A percentile compares a stretch with the other conserved stretches of the same genome.
Evolutionary conservation across 1,139 yeast species (phyloP).

Genomic region (Diutina sp.): DNA sequence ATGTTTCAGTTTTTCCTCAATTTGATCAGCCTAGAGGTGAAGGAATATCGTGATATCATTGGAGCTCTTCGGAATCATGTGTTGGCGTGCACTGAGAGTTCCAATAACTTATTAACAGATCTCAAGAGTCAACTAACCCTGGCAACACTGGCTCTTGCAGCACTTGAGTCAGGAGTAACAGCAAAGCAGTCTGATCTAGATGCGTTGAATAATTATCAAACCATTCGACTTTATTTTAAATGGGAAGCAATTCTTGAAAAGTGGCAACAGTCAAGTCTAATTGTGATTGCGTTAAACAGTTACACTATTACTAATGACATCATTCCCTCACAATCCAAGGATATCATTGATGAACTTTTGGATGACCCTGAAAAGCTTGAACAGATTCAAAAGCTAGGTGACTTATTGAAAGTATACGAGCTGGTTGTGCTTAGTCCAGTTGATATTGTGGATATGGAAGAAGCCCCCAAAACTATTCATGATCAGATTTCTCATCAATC

Average conservation of each 20-base stretch:
- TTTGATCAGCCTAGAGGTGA: not conserved
- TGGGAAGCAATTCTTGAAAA: not conserved
- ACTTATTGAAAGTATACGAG: not conserved
- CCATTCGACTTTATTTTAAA: not conserved
- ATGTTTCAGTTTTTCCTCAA: not conserved
- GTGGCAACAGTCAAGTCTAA: not conserved
- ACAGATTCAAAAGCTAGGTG: not conserved
- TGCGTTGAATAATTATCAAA: not conserved
- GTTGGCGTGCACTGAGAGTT: not conserved
- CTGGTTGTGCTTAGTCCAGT: not conserved
- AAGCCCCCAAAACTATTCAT: not conserved
- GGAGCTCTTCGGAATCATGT: not conserved
- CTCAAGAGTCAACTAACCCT: not conserved
- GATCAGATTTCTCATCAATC: not conserved
- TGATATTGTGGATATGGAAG: not conserved
- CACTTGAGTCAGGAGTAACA: not conserved
- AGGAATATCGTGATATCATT: not conserved
- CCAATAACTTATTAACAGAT: not conserved
- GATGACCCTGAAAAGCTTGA: not conserved
- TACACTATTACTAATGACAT: not conserved
- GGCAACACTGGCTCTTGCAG: not conserved
- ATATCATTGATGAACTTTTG: not conserved
- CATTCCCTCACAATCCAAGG: not conserved
- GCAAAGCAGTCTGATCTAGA: not conserved
- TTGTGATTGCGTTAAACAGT: not conserved